Percentiles rank a stretch among this genome's conserved stretches.
Evolutionary conservation across 129 eudicot genomes (phyloP).

Genomic region (Silybum marianum): DNA sequence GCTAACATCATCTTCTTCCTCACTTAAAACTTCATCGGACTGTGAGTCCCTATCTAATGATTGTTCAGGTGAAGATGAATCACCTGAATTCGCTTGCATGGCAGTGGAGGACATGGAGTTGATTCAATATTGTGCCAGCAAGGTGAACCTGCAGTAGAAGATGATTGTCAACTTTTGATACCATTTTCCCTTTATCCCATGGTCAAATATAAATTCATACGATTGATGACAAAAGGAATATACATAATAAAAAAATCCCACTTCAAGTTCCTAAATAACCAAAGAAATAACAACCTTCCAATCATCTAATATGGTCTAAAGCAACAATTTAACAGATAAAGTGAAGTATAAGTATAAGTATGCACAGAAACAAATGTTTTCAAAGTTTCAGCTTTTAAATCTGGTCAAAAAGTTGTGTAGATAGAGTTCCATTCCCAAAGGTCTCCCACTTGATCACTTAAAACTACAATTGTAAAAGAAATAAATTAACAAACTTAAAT

Average conservation of each 20-base stretch:
- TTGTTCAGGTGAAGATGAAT: constrained; percentile 68
- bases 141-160: constrained; percentile 34
- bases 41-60: constrained; percentile 68
- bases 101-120: constrained; percentile 37
- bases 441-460: background rate
- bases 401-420: background rate
- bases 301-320: background rate
- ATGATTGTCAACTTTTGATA: constrained; percentile 13
- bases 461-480: background rate
- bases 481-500: background rate
- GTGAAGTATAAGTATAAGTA: background rate
- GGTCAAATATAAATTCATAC: background rate
- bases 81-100: constrained; percentile 59
- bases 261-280: background rate
- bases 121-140: constrained; percentile 45
- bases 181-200: background rate
- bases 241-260: background rate
- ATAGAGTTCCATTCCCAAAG: background rate
- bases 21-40: constrained; percentile 62
- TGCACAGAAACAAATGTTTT: background rate
- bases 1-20: constrained; percentile 65
- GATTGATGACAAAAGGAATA: background rate
- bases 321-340: background rate
- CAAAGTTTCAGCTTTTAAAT: background rate
- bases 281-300: background rate